Conservation (phyloP, 148 eudicot species). For the Vaccinium vitisidaea region DNA sequence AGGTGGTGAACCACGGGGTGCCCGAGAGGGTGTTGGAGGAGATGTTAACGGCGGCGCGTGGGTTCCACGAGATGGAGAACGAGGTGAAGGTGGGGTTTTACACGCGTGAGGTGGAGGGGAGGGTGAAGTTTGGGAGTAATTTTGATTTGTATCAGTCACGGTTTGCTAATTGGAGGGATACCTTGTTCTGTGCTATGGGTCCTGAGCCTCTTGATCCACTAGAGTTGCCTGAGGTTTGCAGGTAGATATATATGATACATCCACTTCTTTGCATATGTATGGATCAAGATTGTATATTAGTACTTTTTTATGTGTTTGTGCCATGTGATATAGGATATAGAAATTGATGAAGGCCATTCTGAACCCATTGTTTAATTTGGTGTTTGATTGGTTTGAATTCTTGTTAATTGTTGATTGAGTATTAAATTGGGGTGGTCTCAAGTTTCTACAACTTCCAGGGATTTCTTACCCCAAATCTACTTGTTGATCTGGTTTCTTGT, state of each 20-base stretch:
- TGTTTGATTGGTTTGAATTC: background rate
- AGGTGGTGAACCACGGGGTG: constrained; percentile 37
- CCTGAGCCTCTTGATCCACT: constrained; percentile 17
- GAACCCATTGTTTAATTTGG: background rate
- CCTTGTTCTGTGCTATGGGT: constrained; percentile 21
- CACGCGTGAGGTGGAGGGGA: background rate
- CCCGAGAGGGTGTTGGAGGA: constrained; percentile 13
- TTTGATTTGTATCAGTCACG: constrained; percentile 21
- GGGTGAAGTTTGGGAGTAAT: constrained; percentile 16
- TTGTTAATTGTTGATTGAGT: background rate
- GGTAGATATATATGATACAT: background rate
- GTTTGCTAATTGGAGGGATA: constrained; percentile 28
- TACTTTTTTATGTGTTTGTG: background rate
- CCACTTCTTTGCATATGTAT: background rate
- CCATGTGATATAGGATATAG: background rate
- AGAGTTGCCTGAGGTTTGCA: constrained; percentile 21
- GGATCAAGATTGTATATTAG: background rate
- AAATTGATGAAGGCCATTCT: background rate
- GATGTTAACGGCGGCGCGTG: constrained; percentile 21
- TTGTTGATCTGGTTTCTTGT: background rate
- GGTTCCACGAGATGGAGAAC: constrained; percentile 13
- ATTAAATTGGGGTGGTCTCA: background rate
- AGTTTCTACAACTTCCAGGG: background rate
- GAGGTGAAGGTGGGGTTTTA: constrained; percentile 20
- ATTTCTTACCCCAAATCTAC: background rate